Evolutionary conservation across 768 basidiomycete genomes (phyloP).

Genomic region (Phlegmacium glaucopus): DNA sequence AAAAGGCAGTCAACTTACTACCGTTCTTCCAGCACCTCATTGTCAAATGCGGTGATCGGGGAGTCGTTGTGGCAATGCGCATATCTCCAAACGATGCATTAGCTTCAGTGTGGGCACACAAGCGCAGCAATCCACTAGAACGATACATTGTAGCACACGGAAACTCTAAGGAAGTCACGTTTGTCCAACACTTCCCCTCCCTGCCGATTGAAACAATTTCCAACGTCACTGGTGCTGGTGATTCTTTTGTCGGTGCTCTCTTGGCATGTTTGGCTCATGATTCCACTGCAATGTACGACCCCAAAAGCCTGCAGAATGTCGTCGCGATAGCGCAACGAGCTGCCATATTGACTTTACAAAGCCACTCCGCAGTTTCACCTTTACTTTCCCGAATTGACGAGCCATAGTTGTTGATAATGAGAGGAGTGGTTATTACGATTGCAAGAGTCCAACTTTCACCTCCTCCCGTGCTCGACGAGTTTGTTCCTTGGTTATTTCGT

Average conservation of each 20-base stretch:
- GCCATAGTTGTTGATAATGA: constrained; percentile 2
- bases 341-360: constrained; percentile 56
- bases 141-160: constrained; percentile 54
- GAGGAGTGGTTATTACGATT: not conserved
- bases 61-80: constrained; percentile 63
- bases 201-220: constrained; percentile 38
- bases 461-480: constrained; percentile 46
- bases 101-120: constrained; percentile 48
- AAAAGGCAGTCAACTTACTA: constrained; percentile 78
- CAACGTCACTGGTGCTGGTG: constrained; percentile 91
- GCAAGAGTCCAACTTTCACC: constrained; percentile 61
- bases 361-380: constrained; percentile 64
- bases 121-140: constrained; percentile 41
- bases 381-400: constrained; percentile 37
- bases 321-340: constrained; percentile 63
- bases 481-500: constrained; percentile 42
- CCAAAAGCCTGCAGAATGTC: constrained; percentile 36
- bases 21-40: constrained; percentile 84
- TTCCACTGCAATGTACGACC: constrained; percentile 44
- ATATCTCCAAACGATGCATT: constrained; percentile 36
- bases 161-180: constrained; percentile 43
- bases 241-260: constrained; percentile 83
- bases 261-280: constrained; percentile 59
- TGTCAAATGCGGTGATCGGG: constrained; percentile 78
- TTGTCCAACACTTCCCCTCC: constrained; percentile 75